These are phyloP conservation scores for Naganishia friedmannii DNA, from an alignment of 768 basidiomycete genomes.

Conservation along the genomic window DNA sequence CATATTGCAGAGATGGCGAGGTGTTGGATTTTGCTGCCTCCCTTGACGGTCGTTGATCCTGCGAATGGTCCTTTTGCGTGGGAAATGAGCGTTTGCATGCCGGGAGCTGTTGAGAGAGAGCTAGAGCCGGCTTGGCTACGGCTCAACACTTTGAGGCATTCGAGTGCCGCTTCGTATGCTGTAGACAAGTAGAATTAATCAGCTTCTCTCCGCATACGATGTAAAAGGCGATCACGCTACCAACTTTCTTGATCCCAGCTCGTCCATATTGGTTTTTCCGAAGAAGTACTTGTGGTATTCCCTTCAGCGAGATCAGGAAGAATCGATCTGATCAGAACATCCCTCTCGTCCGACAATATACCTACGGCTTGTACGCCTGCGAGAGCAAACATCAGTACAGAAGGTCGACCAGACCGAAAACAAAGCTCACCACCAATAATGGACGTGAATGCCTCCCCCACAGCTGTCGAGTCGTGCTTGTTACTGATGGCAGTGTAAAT, in stretches of 20 bases:
- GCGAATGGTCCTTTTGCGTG: not conserved
- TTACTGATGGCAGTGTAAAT: not conserved
- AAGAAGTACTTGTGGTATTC: not conserved
- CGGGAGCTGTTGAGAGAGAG: constrained; percentile 2
- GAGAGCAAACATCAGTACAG: not conserved
- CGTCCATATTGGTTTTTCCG: not conserved
- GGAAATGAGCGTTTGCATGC: not conserved
- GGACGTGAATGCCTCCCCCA: not conserved
- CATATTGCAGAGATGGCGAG: constrained; percentile 7
- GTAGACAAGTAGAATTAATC: too few species aligned
- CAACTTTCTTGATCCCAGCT: constrained; percentile 1
- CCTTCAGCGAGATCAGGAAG: not conserved
- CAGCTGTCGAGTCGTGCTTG: constrained; percentile 4
- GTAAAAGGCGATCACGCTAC: not conserved
- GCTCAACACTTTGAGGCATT: constrained; percentile 15
- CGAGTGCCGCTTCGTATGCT: constrained; percentile 6
- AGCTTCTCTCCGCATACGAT: not conserved
- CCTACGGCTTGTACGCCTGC: not conserved
- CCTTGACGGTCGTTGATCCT: not conserved
- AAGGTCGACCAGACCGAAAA: not conserved
- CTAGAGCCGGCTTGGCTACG: constrained; percentile 10
- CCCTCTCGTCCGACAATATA: not conserved
- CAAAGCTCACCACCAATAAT: constrained; percentile 1
- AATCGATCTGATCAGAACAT: not conserved
- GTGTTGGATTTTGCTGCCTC: not conserved